Percentiles rank a stretch among this genome's conserved stretches.
phyloP scores from a whole-genome alignment of 148 eudicot genomes.

The Rhododendron ferrugineum region DNA sequence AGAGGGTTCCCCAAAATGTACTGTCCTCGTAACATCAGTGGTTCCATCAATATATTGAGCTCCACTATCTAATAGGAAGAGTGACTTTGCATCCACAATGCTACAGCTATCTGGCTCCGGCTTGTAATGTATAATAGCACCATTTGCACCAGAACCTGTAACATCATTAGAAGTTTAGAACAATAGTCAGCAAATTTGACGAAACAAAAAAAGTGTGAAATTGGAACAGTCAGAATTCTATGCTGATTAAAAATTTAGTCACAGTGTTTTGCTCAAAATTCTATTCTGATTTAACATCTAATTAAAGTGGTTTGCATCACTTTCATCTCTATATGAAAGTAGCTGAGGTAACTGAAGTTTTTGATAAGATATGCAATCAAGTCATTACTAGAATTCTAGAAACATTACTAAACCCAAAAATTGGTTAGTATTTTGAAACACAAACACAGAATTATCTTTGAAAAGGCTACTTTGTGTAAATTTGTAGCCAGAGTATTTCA shows the following conservation, averaged over 20 bases:
- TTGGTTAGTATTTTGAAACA: background rate
- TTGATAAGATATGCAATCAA: background rate
- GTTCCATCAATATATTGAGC: constrained; percentile 98
- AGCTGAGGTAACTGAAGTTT: background rate
- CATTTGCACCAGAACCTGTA: constrained; percentile 90
- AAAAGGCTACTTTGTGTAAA: background rate
- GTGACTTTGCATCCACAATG: constrained; percentile 54
- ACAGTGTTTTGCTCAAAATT: background rate
- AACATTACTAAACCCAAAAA: background rate
- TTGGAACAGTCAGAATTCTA: background rate
- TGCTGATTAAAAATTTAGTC: background rate
- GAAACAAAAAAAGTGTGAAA: background rate
- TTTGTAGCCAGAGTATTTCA: background rate
- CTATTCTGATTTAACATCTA: background rate
- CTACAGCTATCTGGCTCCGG: constrained; percentile 83
- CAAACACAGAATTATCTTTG: background rate
- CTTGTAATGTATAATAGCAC: constrained; percentile 95
- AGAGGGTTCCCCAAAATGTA: constrained; percentile 91
- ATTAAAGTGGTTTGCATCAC: background rate
- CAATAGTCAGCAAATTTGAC: constrained; percentile 2
- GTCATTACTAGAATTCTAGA: background rate
- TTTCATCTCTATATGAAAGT: background rate
- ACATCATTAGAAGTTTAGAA: background rate
- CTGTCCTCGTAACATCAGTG: constrained; percentile 94
- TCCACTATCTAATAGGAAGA: constrained; percentile 91